Conservation (phyloP, 1,284 basidiomycete genomes). For the Tremellales sp. region DNA sequence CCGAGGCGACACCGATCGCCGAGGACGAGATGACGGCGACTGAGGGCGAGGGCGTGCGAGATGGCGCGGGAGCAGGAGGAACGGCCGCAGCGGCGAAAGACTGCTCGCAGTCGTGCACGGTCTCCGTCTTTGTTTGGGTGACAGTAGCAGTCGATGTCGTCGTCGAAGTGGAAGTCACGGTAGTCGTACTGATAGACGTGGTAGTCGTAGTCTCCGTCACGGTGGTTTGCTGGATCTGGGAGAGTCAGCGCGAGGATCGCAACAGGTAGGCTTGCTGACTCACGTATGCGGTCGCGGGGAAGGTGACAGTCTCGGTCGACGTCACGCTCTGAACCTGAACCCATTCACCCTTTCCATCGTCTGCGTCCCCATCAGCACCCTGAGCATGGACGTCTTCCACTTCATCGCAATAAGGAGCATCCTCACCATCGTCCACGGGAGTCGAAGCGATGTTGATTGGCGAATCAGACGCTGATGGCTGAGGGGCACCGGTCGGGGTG, state of each 20-base stretch:
- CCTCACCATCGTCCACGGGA: neutral
- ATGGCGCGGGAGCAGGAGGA: neutral
- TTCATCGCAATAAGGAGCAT: neutral
- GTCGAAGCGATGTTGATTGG: neutral
- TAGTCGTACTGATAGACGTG: neutral
- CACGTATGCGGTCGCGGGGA: neutral
- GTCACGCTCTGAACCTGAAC: neutral
- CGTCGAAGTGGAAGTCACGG: neutral
- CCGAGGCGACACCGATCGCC: neutral
- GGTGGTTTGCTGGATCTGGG: neutral
- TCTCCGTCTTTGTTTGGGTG: neutral
- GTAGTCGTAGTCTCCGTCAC: neutral
- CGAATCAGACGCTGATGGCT: too few species aligned
- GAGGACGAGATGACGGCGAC: too few species aligned
- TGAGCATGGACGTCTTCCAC: neutral
- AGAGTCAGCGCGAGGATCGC: neutral
- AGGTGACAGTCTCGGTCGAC: neutral
- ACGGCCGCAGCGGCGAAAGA: neutral
- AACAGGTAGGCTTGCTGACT: neutral
- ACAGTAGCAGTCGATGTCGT: neutral
- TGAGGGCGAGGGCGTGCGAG: neutral
- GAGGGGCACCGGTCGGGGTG: too few species aligned
- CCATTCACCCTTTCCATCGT: neutral
- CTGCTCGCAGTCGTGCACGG: neutral
- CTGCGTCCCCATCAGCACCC: neutral